Conservation (phyloP, 2,329 filamentous ascomycete genomes). For the Elsinoe australis region DNA sequence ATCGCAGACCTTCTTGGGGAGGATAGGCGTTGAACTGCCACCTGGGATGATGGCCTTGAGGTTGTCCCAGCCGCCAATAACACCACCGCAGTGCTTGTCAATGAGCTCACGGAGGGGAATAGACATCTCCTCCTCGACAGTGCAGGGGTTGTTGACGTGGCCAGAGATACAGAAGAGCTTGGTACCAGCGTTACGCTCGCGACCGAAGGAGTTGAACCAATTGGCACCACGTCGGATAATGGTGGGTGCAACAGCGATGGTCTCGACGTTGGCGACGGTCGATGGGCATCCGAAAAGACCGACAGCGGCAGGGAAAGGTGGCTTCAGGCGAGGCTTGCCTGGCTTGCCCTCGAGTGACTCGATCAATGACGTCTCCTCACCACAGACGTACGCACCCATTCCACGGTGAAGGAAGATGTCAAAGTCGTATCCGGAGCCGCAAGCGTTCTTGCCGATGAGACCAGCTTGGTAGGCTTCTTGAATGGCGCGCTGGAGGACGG, state of each 20-base stretch:
- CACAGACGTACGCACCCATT: conserved; percentile 95
- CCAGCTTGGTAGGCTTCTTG: conserved; percentile 95
- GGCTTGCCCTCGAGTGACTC: conserved; percentile 98
- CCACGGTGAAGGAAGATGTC: conserved; percentile 95
- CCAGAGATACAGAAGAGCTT: conserved; percentile 99
- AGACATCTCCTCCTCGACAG: conserved; percentile 98
- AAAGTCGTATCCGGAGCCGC: conserved; percentile 93
- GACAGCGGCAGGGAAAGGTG: conserved; percentile 93
- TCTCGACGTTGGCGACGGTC: conserved; percentile 97
- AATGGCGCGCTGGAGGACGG: conserved; percentile 86
- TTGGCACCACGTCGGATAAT: conserved; percentile 84
- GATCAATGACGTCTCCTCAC: conserved; percentile 95
- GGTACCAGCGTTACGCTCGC: conserved; percentile 91
- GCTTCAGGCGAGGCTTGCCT: conserved; percentile 97
- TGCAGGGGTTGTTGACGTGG: conserved; percentile 96
- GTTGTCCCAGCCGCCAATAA: conserved; percentile 96
- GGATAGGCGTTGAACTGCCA: conserved; percentile 90
- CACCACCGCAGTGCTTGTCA: conserved; percentile 95
- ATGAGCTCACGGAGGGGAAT: conserved; percentile 94
- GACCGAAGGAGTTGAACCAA: conserved; percentile 93
- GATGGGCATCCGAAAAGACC: conserved; percentile 97
- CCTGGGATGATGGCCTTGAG: conserved; percentile 90
- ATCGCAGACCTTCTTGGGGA: conserved; percentile 84
- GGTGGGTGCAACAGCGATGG: conserved; percentile 86
- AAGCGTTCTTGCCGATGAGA: conserved; percentile 96